Base-by-base conservation (phyloP, 768 basidiomycete genomes). In the Mycena belliarum region DNA sequence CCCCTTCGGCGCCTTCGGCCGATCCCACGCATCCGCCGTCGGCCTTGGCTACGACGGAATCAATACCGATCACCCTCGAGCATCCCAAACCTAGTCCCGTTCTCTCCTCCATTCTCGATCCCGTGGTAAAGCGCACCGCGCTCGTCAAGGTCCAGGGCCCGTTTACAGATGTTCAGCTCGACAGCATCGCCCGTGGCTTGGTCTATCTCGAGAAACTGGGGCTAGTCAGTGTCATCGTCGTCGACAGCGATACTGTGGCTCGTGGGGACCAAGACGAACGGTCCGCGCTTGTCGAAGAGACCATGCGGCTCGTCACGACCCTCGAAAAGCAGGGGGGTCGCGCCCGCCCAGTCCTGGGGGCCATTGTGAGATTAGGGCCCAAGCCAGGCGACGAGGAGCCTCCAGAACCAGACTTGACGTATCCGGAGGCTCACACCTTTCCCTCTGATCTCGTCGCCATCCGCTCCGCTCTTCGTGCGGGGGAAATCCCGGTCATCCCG, bases 71-170 rank as follows among this genome's bases (percentile, higher is more conserved):
- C 47, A 64, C 69, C 64, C 55, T 63, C 29, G 74, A 72, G 45
- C 69, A 72, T 33, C 66, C 74, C 10, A 77, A 78, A 61, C 76
- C 79, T 9, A 85, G 76, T 57, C 82, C 80, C 9, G 77, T 89
- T 63, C 74, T 89, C 59, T 80, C 84, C 7, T 86, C 87, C n/a
- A 87, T 91, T 63, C 78, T 95, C n/a, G 79, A 95, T 67, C 95
- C 95, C 7, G 83, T 91, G 51, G 77, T 85, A 55, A 82, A 86
- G 42, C 88, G 93, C 50, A 96, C 97, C 1, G 94, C 95, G 6
- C 85, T 99, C 16, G 95, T 99, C 65, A 98, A 98, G 74, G 77
- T 98, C 3, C 97, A 98, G 71, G 94, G 95, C 11, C 97, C 97
- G 3, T 98, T 98, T 69, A 89, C 86, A 11, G 89, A 96, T 72